Conservation (phyloP, 2,329 filamentous ascomycete species). For the Parafenestella ontariensis region DNA sequence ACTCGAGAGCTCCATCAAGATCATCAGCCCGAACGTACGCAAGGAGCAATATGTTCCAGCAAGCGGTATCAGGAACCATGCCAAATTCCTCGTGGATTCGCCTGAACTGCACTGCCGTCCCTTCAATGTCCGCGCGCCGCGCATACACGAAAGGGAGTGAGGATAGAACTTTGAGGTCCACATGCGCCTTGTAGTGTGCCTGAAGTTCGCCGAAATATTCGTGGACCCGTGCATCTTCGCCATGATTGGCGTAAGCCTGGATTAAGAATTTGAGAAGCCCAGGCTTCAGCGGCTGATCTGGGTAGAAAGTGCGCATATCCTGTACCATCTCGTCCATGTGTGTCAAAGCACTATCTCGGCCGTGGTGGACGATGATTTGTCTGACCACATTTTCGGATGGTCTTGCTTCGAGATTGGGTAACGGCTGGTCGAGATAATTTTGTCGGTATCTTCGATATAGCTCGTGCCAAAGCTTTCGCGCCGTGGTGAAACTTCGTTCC, state of each 20-base stretch:
- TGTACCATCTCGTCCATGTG: constrained; percentile 29
- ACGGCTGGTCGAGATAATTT: constrained; percentile 19
- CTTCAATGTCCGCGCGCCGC: constrained; percentile 67
- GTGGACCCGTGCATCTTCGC: constrained; percentile 42
- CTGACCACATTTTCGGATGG: constrained; percentile 31
- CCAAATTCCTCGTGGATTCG: constrained; percentile 65
- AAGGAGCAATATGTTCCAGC: constrained; percentile 81
- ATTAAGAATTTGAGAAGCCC: constrained; percentile 31
- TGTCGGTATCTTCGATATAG: constrained; percentile 37
- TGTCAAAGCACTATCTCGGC: constrained; percentile 19
- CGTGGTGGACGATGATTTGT: constrained; percentile 31
- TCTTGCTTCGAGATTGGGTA: constrained; percentile 5
- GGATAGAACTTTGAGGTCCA: constrained; percentile 24
- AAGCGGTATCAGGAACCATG: constrained; percentile 63
- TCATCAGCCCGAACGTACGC: constrained; percentile 72
- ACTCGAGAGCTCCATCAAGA: constrained; percentile 68
- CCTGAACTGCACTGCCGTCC: constrained; percentile 67
- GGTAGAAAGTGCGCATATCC: constrained; percentile 38
- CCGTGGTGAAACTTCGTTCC: too few relatives aligned
- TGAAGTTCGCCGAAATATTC: constrained; percentile 41
- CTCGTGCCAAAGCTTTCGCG: constrained; percentile 31
- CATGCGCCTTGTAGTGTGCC: constrained; percentile 4
- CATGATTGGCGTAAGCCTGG: constrained; percentile 41
- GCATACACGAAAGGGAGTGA: constrained; percentile 73
- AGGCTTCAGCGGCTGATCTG: constrained; percentile 21